Evolutionary conservation across 495 filamentous ascomycete genomes (phyloP).

Genomic region (Letharia columbiana): DNA sequence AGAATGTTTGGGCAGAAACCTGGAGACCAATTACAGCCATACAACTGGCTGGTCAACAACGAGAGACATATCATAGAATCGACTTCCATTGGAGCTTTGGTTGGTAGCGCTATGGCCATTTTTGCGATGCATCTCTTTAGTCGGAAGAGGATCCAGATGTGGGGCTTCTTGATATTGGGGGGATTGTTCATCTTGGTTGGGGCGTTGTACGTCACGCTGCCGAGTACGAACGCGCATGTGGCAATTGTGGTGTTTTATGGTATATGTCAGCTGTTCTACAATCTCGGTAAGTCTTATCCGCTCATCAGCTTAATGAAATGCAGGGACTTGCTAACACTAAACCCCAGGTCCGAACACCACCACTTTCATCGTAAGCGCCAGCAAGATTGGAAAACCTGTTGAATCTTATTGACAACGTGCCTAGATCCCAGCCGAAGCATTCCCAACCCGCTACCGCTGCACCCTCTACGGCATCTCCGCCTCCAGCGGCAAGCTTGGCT

Average conservation of each 20-base stretch:
- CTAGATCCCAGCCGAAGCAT: constrained; percentile 48
- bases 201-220: constrained; percentile 38
- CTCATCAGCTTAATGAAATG: background rate
- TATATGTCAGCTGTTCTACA: constrained; percentile 54
- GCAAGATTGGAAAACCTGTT: too few species aligned
- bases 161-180: constrained; percentile 40
- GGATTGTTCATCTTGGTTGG: constrained; percentile 43
- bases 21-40: constrained; percentile 21
- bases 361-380: constrained; percentile 45
- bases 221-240: constrained; percentile 30
- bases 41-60: constrained; percentile 24
- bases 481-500: constrained; percentile 49
- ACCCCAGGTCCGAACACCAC: constrained; percentile 43
- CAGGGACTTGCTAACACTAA: background rate
- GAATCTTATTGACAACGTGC: background rate
- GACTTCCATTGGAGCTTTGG: constrained; percentile 35
- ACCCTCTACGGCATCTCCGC: constrained; percentile 51
- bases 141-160: constrained; percentile 40
- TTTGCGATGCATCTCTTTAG: constrained; percentile 39
- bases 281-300: constrained; percentile 39
- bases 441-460: constrained; percentile 52
- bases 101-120: constrained; percentile 40
- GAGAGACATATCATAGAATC: constrained; percentile 34
- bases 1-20: constrained; percentile 33
- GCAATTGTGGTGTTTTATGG: constrained; percentile 49